These are phyloP conservation scores for Lachancea quebecensis DNA, from an alignment of 805 yeast genomes.

Conservation along the genomic window DNA sequence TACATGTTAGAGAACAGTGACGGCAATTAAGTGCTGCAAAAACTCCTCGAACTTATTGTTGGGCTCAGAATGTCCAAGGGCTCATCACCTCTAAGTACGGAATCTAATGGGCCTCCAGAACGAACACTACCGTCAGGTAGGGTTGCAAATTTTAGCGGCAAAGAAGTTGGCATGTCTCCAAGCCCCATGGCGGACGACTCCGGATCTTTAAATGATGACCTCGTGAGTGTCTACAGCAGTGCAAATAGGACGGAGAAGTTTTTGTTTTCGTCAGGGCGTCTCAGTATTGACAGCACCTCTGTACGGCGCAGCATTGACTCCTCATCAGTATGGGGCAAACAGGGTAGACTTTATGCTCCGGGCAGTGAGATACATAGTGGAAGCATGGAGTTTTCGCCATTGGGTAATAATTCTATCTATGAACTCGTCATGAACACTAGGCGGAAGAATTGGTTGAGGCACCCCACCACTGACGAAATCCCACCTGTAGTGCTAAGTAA, in stretches of 20 bases:
- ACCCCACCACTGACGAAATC: conserved; percentile 77
- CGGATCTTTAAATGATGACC: conserved; percentile 31
- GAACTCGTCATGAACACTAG: conserved; percentile 51
- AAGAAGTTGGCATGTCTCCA: conserved; percentile 1
- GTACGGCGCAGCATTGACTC: conserved; percentile 23
- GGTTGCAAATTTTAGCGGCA: neutral
- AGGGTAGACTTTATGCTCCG: conserved; percentile 15
- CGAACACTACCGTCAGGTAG: conserved; percentile 2
- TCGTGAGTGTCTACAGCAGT: conserved; percentile 23
- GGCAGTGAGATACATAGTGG: conserved; percentile 25
- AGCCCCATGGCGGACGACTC: conserved; percentile 15
- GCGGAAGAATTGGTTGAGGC: conserved; percentile 36
- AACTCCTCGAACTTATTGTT: neutral
- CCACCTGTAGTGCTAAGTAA: conserved; percentile 69
- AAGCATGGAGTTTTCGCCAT: conserved; percentile 30
- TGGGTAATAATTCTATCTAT: conserved; percentile 56
- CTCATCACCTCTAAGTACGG: conserved; percentile 1
- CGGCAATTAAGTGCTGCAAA: no score
- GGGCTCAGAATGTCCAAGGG: conserved; percentile 1
- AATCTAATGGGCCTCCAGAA: neutral
- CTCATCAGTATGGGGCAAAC: conserved; percentile 18
- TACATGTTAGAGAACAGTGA: no score
- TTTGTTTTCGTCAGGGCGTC: conserved; percentile 11
- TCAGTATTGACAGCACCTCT: conserved; percentile 12
- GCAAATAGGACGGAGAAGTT: conserved; percentile 3